Conservation (phyloP, 2,329 filamentous ascomycete species). For the Monilinia fructicola region DNA sequence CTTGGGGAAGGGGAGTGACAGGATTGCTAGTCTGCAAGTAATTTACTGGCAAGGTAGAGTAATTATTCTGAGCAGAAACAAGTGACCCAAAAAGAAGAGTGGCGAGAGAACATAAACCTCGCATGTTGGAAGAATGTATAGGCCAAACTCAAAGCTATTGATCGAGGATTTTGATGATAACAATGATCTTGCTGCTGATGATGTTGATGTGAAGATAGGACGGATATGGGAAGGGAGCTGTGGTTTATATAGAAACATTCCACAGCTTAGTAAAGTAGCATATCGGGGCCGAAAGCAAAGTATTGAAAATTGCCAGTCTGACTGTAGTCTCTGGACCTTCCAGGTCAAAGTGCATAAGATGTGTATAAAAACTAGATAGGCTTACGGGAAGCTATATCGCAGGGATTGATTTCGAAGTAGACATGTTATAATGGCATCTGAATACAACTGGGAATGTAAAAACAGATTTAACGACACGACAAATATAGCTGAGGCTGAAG, state of each 20-base stretch:
- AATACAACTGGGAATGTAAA: background rate
- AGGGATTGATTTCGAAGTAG: background rate
- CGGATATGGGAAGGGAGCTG: background rate
- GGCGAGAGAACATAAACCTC: conserved; percentile 13
- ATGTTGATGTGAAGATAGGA: conserved; percentile 6
- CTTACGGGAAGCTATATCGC: background rate
- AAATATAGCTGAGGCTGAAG: background rate
- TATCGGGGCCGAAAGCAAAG: background rate
- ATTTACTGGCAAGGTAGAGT: conserved; percentile 1
- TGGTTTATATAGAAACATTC: conserved; percentile 4
- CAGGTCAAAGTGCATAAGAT: background rate
- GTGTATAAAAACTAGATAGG: background rate
- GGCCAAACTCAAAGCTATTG: background rate
- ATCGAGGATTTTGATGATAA: background rate
- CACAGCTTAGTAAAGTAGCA: background rate
- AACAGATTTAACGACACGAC: background rate
- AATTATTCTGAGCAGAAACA: conserved; percentile 24
- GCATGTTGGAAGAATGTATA: conserved; percentile 13
- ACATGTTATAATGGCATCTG: background rate
- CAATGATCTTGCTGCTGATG: background rate
- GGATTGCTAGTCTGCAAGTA: conserved; percentile 15
- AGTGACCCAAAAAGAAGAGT: conserved; percentile 22
- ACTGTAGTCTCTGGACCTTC: background rate
- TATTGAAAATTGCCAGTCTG: background rate
- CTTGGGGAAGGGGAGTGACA: conserved; percentile 46